A percentile compares a stretch with the other conserved stretches of the same genome.
phyloP scores from a whole-genome alignment of 805 yeast species.

The Candida rishiriensis region DNA sequence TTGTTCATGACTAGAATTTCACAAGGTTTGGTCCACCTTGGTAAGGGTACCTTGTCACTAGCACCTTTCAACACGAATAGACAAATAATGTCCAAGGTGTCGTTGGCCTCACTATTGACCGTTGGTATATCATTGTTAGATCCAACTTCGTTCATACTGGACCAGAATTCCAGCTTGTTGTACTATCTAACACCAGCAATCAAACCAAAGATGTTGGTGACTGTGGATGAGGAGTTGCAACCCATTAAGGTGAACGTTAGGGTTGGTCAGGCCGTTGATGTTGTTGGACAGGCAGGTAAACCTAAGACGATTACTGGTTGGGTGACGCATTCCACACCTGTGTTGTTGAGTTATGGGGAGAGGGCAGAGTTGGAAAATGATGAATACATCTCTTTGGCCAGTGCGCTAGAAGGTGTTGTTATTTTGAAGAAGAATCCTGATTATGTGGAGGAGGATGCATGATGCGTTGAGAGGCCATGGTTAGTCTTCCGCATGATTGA shows the following conservation, averaged over 20 bases:
- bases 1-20: slow-evolving; percentile 90
- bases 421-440: slow-evolving; percentile 90
- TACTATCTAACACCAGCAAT: slow-evolving; percentile 84
- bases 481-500: too few relatives aligned
- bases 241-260: slow-evolving; percentile 95
- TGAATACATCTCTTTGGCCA: slow-evolving; percentile 79
- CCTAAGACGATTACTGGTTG: slow-evolving; percentile 99
- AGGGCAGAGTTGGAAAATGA: slow-evolving; percentile 95
- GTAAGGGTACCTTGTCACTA: slow-evolving; percentile 90
- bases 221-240: slow-evolving; percentile 86
- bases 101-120: slow-evolving; percentile 85
- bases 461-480: background rate
- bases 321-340: slow-evolving; percentile 99
- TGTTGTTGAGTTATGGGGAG: slow-evolving; percentile 86
- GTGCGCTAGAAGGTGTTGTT: slow-evolving; percentile 88
- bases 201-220: slow-evolving; percentile 87
- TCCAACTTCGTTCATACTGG: slow-evolving; percentile 77
- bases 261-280: slow-evolving; percentile 98
- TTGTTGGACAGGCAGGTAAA: slow-evolving; percentile 98
- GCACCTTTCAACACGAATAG: slow-evolving; percentile 89
- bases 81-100: slow-evolving; percentile 78
- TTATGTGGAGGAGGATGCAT: slow-evolving; percentile 45
- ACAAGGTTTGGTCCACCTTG: slow-evolving; percentile 91
- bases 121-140: slow-evolving; percentile 79
- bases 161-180: slow-evolving; percentile 70